A percentile compares a stretch with the other conserved stretches of the same genome.
phyloP scores from a whole-genome alignment of 2,329 filamentous ascomycete species.

The Aspergillus fischeri region DNA sequence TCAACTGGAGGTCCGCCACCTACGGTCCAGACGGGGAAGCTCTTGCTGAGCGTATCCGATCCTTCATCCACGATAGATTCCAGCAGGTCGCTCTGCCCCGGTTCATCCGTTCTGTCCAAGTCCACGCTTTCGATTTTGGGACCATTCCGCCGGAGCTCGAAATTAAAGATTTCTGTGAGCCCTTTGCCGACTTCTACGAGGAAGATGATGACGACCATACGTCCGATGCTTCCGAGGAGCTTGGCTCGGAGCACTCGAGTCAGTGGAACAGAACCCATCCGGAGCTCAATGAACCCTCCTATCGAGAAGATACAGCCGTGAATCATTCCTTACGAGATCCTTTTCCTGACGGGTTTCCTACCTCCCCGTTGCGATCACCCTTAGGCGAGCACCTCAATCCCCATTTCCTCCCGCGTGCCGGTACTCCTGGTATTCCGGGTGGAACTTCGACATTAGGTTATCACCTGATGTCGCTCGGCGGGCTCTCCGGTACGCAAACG shows the following conservation, averaged over 20 bases:
- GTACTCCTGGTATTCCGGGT: constrained; percentile 46
- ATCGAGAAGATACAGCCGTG: constrained; percentile 28
- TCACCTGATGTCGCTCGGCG: constrained; percentile 46
- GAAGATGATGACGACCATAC: constrained; percentile 55
- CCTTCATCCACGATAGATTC: constrained; percentile 94
- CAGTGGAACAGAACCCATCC: constrained; percentile 18
- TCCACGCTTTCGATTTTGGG: constrained; percentile 92
- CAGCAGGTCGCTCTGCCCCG: constrained; percentile 85
- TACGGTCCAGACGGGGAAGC: constrained; percentile 80
- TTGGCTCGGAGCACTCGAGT: constrained; percentile 22
- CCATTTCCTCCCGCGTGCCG: constrained; percentile 42
- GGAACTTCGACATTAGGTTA: constrained; percentile 49
- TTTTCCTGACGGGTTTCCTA: constrained; percentile 25
- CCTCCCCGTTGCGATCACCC: constrained; percentile 33
- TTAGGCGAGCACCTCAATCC: constrained; percentile 37
- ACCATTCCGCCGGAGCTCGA: constrained; percentile 76
- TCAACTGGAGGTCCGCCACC: constrained; percentile 93
- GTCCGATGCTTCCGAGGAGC: constrained; percentile 35
- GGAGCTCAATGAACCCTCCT: constrained; percentile 24
- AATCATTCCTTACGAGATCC: constrained; percentile 27
- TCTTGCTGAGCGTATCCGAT: constrained; percentile 79
- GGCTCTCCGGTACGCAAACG: constrained; percentile 46
- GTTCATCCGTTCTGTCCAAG: constrained; percentile 94
- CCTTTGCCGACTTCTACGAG: constrained; percentile 94
- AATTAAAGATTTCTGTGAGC: constrained; percentile 95